Base-by-base conservation (phyloP, 1,284 basidiomycete species). In the Rhodofomes roseus region DNA sequence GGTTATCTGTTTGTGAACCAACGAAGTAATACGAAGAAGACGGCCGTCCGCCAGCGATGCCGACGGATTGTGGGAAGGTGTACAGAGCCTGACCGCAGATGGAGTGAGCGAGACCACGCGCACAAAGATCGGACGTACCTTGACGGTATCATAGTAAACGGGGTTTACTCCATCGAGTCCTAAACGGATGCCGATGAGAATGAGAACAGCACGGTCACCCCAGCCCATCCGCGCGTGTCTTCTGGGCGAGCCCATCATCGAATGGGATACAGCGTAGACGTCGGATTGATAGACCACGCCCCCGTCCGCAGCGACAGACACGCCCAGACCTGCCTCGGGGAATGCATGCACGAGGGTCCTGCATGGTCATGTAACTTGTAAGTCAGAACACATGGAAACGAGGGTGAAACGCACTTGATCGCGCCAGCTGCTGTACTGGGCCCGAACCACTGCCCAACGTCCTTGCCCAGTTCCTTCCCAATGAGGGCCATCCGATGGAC, bases 11-110 rank as follows among this genome's bases (percentile, higher is more conserved):
- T 71, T 98, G 96, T 0, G 88, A 84, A 14, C 95, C 96, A 55
- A 98, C 92, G 73, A 99, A 99, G 76, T 98, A 99, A 73, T 98
- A 98, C 0, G 95, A 98, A 0, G 94, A 96, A 23, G 92, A 92
- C 0, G 96, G 96, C 29, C 96, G 84, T 2, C 96, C 96, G 50
- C 96, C 96, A 0, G 96, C 94, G 61, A 98, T 98, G 48, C 96
- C 96, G 41, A 98, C 92, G 2, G 90, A 94, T 76, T 98, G 96
- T 0, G 96, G 95, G 73, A 96, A 94, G 0, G 90, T 92, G 74
- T 96, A 98, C 25, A 97, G 74, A 20, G 85, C 79, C 94, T 95
- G 67, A 20, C 11, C 50, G 23, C 20, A 52, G 54, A 22, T 25
- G 54, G 61, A 48, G 54, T 40, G 34, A 54, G 5, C 48, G 55